Evolutionary conservation across 148 eudicot genomes (phyloP).

Genomic region (Vaccinium vitisidaea): DNA sequence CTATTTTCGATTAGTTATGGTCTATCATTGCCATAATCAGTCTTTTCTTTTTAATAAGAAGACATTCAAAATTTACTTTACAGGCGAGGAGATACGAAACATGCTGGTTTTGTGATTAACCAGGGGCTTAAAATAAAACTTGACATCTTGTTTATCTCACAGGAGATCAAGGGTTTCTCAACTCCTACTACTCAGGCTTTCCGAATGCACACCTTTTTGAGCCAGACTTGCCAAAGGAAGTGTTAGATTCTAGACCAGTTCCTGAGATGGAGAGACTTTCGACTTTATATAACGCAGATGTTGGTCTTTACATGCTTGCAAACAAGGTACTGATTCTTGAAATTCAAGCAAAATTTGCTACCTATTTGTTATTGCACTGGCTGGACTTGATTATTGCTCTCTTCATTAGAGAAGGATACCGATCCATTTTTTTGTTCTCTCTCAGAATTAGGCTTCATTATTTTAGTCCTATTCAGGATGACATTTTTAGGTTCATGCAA

Average conservation of each 20-base stretch:
- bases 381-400: neutral
- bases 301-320: slow-evolving; percentile 99
- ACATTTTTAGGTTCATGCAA: neutral
- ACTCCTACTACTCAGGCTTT: slow-evolving; percentile 81
- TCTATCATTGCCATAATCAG: neutral
- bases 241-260: slow-evolving; percentile 56
- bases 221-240: slow-evolving; percentile 54
- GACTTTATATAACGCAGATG: slow-evolving; percentile 96
- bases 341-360: neutral
- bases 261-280: slow-evolving; percentile 95
- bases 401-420: neutral
- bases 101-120: neutral
- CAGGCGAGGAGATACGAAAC: neutral
- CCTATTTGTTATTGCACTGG: neutral
- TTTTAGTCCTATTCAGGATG: neutral
- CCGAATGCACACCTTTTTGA: slow-evolving; percentile 83
- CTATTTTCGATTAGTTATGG: neutral
- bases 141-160: slow-evolving; percentile 18
- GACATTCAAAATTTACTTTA: neutral
- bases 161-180: slow-evolving; percentile 98
- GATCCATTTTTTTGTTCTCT: neutral
- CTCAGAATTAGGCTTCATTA: neutral
- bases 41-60: neutral
- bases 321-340: slow-evolving; percentile 62
- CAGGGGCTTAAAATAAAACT: neutral